Percentiles rank a stretch among this genome's conserved stretches.
These are phyloP conservation scores for Hypoxylon crocopeplum DNA, from an alignment of 495 filamentous ascomycete genomes.

Conservation along the genomic window DNA sequence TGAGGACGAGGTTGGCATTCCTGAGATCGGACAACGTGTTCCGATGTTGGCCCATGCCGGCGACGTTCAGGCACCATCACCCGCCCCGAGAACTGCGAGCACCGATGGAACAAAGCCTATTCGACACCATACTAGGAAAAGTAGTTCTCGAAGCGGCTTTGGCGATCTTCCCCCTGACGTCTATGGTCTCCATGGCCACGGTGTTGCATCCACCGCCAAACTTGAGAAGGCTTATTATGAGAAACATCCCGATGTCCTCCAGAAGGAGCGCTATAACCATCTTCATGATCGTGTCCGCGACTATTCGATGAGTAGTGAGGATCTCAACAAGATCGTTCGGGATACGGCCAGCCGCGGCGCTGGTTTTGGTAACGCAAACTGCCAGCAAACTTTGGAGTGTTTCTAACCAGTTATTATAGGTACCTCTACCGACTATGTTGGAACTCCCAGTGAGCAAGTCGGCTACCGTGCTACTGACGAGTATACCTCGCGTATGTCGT, in stretches of 20 bases:
- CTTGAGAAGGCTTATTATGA: constrained; percentile 88
- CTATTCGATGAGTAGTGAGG: constrained; percentile 88
- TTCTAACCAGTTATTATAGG: constrained; percentile 50
- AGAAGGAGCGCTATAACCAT: constrained; percentile 66
- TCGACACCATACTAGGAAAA: constrained; percentile 69
- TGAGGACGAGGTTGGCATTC: constrained; percentile 85
- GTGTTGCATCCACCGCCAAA: constrained; percentile 69
- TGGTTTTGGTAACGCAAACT: constrained; percentile 65
- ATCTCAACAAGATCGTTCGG: constrained; percentile 88
- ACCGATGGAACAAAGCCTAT: constrained; percentile 63
- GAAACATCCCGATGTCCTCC: constrained; percentile 81
- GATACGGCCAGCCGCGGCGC: constrained; percentile 70
- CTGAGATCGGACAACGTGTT: constrained; percentile 86
- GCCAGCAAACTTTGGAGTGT: constrained; percentile 43
- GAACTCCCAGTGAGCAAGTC: constrained; percentile 79
- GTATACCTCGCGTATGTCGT: constrained; percentile 72
- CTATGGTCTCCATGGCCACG: constrained; percentile 88
- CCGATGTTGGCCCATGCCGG: constrained; percentile 95
- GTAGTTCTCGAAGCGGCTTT: constrained; percentile 52
- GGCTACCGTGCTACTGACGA: constrained; percentile 83
- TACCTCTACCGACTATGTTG: constrained; percentile 53
- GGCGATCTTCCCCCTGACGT: constrained; percentile 69
- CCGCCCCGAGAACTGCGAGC: constrained; percentile 64
- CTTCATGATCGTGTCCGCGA: constrained; percentile 71
- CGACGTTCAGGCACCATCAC: constrained; percentile 95